Evolutionary conservation across 2,329 filamentous ascomycete genomes (phyloP).

Genomic region (Westerdykella aurantiaca): DNA sequence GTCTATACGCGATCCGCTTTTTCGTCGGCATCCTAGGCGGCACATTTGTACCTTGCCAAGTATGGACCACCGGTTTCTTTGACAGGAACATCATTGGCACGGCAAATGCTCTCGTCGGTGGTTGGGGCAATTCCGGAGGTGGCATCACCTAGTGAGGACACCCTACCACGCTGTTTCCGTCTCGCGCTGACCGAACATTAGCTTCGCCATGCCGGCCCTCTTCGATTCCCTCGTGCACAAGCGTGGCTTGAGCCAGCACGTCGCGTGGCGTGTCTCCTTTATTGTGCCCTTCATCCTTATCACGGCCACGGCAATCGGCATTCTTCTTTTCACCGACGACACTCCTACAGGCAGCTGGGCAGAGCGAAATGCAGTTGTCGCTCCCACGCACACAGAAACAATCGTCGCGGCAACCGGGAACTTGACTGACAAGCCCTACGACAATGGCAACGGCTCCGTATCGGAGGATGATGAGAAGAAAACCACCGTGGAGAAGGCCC

Average conservation of each 20-base stretch:
- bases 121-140: constrained; percentile 81
- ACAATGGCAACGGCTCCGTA: constrained; percentile 27
- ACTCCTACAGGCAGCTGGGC: constrained; percentile 79
- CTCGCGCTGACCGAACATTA: constrained; percentile 2
- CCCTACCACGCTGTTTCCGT: background rate
- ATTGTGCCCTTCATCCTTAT: constrained; percentile 77
- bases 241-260: constrained; percentile 56
- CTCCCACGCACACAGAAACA: constrained; percentile 46
- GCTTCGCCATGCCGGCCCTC: constrained; percentile 84
- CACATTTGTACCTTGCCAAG: constrained; percentile 79
- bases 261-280: constrained; percentile 80
- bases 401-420: constrained; percentile 49
- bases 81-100: constrained; percentile 89
- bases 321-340: constrained; percentile 71
- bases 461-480: constrained; percentile 39
- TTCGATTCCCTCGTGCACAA: constrained; percentile 65
- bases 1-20: constrained; percentile 69
- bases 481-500: constrained; percentile 1
- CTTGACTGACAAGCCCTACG: constrained; percentile 42
- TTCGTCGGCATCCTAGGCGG: constrained; percentile 76
- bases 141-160: constrained; percentile 67
- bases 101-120: constrained; percentile 77
- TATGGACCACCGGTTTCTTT: constrained; percentile 89
- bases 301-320: constrained; percentile 56
- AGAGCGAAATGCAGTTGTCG: constrained; percentile 57